A percentile compares a stretch with the other conserved stretches of the same genome.
These are phyloP conservation scores for Prunus yedoensis DNA, from an alignment of 331 rosid species.

Conservation along the genomic window DNA sequence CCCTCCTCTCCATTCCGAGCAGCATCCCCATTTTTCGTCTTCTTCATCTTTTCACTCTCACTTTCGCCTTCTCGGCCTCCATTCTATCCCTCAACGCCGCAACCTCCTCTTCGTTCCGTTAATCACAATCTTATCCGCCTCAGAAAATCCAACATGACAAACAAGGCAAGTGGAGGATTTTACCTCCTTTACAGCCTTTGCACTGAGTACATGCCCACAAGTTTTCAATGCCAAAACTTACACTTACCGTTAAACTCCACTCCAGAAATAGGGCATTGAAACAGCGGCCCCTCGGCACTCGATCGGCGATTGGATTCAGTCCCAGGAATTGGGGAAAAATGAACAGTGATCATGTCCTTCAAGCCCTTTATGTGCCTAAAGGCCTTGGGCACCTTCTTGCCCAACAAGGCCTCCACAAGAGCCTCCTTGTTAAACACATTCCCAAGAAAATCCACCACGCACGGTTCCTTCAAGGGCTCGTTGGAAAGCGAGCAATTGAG, in stretches of 20 bases:
- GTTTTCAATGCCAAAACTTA: conserved; percentile 63
- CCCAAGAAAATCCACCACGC: conserved; percentile 80
- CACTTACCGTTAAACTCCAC: conserved; percentile 87
- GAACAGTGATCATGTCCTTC: conserved; percentile 74
- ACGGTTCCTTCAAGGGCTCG: conserved; percentile 83
- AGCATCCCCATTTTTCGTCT: conserved; percentile 48
- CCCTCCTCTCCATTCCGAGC: conserved; percentile 27
- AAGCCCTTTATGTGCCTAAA: conserved; percentile 81
- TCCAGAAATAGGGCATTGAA: conserved; percentile 83
- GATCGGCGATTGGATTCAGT: conserved; percentile 6
- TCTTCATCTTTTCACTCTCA: conserved; percentile 49
- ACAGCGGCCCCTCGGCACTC: conserved; percentile 32
- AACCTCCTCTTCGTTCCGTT: conserved; percentile 91
- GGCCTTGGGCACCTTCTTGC: conserved; percentile 84
- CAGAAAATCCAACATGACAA: conserved; percentile 59
- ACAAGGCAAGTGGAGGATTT: conserved; percentile 68
- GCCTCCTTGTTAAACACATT: conserved; percentile 80
- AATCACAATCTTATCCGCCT: conserved; percentile 63
- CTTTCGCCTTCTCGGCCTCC: conserved; percentile 65
- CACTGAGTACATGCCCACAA: conserved; percentile 94
- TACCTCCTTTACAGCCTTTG: conserved; percentile 83
- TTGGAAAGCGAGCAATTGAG: conserved; percentile 74
- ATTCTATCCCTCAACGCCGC: conserved; percentile 63
- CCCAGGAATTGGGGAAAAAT: conserved; percentile 49
- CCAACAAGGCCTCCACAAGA: conserved; percentile 71